Conservation (phyloP, 192 early-diverging fungal species). For the Linnemannia hyalina region DNA sequence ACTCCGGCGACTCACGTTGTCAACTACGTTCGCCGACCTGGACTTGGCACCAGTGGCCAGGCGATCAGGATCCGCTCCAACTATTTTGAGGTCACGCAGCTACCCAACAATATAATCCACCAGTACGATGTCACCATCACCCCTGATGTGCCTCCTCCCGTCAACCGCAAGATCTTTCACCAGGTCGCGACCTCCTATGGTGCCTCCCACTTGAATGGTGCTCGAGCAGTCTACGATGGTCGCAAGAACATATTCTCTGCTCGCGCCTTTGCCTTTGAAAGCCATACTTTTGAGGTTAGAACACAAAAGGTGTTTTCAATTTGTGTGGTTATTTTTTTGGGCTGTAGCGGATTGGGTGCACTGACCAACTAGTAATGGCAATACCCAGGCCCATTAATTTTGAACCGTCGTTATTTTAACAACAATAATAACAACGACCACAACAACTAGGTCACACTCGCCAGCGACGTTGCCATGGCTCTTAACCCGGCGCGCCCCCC, state of each 20-base stretch:
- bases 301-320: background rate
- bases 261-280: conserved; percentile 66
- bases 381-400: background rate
- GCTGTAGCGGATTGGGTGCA: background rate
- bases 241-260: conserved; percentile 82
- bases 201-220: conserved; percentile 66
- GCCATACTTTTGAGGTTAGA: conserved; percentile 69
- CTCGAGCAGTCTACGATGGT: conserved; percentile 85
- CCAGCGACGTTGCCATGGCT: background rate
- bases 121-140: conserved; percentile 88
- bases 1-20: conserved; percentile 38
- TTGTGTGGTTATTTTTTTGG: too few species aligned
- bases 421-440: too few species aligned
- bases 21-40: conserved; percentile 59
- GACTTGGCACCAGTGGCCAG: conserved; percentile 60
- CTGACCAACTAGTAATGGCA: too few species aligned
- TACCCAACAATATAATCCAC: conserved; percentile 73
- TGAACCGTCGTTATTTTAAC: background rate
- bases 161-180: conserved; percentile 78
- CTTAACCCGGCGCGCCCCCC: conserved; percentile 52
- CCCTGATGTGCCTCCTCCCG: conserved; percentile 82
- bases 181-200: conserved; percentile 67
- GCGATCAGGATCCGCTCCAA: conserved; percentile 68
- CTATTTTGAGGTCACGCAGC: conserved; percentile 80
- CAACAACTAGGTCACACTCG: conserved; percentile 14